Percentiles rank a stretch among this genome's conserved stretches.
Conservation (phyloP, 75 land plant genomes). For the Cupressus sempervirens region DNA sequence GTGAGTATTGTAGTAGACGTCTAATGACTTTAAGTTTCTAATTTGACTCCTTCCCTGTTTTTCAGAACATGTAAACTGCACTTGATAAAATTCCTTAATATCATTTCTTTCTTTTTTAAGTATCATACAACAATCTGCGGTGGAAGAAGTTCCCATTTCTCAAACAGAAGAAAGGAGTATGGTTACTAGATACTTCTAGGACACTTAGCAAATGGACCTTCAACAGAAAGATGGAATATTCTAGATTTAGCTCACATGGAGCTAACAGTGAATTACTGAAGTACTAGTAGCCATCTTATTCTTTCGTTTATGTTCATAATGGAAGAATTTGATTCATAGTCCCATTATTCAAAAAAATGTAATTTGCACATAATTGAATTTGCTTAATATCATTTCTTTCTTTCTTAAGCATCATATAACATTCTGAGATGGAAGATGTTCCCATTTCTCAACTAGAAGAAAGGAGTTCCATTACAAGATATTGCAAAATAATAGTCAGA, state of each 20-base stretch:
- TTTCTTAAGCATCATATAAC: not conserved
- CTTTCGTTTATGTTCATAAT: not conserved
- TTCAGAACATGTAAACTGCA: not conserved
- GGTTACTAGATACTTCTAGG: not conserved
- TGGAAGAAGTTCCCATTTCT: not conserved
- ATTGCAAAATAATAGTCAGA: not conserved
- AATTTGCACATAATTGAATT: not conserved
- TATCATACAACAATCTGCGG: not conserved
- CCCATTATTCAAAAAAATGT: not conserved
- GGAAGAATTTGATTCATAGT: too few species aligned
- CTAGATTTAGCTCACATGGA: too few species aligned
- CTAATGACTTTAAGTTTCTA: not conserved
- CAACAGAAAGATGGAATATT: too few species aligned
- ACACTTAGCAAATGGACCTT: too few species aligned
- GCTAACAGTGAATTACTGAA: too few species aligned
- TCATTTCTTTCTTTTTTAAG: not conserved
- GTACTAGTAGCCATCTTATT: too few species aligned
- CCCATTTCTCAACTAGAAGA: not conserved
- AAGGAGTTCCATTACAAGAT: not conserved
- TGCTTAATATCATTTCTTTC: too few species aligned
- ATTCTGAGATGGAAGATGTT: not conserved
- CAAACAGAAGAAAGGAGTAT: not conserved
- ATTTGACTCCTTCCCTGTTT: not conserved
- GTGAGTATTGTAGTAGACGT: too few species aligned
- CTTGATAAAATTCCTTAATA: not conserved